Conservation (phyloP, 306 rosid genomes). For the Glycyrrhiza uralensis region DNA sequence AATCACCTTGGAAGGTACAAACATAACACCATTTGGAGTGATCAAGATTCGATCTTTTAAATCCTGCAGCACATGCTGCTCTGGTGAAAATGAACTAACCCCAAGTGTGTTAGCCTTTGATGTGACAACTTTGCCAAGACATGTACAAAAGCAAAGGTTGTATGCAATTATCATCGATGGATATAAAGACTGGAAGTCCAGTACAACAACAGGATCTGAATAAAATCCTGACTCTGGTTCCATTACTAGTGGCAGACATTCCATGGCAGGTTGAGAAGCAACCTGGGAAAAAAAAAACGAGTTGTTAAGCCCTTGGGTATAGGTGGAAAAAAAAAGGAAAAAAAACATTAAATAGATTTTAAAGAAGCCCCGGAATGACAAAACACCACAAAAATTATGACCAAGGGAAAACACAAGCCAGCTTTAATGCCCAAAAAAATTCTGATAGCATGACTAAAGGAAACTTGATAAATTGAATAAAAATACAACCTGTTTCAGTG, state of each 20-base stretch:
- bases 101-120: constrained; percentile 76
- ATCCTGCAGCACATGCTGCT: constrained; percentile 48
- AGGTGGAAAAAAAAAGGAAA: constrained; percentile 25
- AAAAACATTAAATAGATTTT: neutral
- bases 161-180: constrained; percentile 98
- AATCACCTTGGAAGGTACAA: constrained; percentile 75
- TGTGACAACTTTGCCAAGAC: constrained; percentile 76
- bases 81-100: constrained; percentile 73
- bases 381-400: neutral
- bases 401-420: neutral
- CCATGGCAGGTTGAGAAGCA: constrained; percentile 99
- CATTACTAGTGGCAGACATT: constrained; percentile 95
- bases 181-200: constrained; percentile 94
- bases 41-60: constrained; percentile 73
- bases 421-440: neutral
- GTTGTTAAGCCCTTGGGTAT: constrained; percentile 1
- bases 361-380: neutral
- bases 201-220: constrained; percentile 86
- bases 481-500: neutral
- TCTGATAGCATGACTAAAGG: neutral
- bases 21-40: constrained; percentile 96
- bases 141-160: constrained; percentile 91
- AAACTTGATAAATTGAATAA: neutral
- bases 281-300: constrained; percentile 53
- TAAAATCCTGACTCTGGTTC: constrained; percentile 97